Base-by-base conservation (phyloP, 2,329 filamentous ascomycete genomes). In the Fusarium nematophilum region DNA sequence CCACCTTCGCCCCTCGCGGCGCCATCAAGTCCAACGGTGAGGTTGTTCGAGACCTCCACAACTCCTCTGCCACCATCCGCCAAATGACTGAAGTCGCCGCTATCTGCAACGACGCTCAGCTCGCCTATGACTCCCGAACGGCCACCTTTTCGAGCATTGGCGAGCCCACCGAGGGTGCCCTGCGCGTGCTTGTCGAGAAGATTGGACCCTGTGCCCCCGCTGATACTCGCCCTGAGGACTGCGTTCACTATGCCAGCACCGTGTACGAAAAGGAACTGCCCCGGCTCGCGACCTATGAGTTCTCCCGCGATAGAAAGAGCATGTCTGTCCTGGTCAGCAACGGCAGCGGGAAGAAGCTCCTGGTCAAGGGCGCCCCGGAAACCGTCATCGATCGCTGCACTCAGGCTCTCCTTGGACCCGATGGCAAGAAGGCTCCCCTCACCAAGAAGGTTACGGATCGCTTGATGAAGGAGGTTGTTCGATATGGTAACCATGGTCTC, bases 281-380 rank as follows among this genome's bases (percentile, higher is more conserved):
- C 46, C 87, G 90, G 34, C 83, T 97, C 52, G 90, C 93, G 8
- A 97, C 93, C 9, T 99, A 92, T 69, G 95, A 99, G 74, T 99
- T 99, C 78, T 98, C 95, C 1, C 89, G 95, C 68, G 95, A 99
- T 76, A 88, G 95, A 61, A 99, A 99, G 86, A 98, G 94, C 78
- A 99, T 99, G 95, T 99, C 95, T 40, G 96, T 99, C 29, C 81
- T 98, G 55, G 92, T 96, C 60, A 85, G 90, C 64, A 83, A 85
- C 49, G 89, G 85, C 51, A 81, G 83, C 43, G 77, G 87, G 46
- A 87, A 95, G 78, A 93, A 90, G 74, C 87, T 99, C 9, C 84
- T 99, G 42, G 93, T 99, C 65, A 99, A 99, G 80, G 95, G 95
- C 69, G 95, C 96, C 15, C 95, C 95, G 6, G 95, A 99, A 76